A percentile compares a stretch with the other conserved stretches of the same genome.
phyloP scores from a whole-genome alignment of 108 stramenopile species.

The Cyclotella atomus region DNA sequence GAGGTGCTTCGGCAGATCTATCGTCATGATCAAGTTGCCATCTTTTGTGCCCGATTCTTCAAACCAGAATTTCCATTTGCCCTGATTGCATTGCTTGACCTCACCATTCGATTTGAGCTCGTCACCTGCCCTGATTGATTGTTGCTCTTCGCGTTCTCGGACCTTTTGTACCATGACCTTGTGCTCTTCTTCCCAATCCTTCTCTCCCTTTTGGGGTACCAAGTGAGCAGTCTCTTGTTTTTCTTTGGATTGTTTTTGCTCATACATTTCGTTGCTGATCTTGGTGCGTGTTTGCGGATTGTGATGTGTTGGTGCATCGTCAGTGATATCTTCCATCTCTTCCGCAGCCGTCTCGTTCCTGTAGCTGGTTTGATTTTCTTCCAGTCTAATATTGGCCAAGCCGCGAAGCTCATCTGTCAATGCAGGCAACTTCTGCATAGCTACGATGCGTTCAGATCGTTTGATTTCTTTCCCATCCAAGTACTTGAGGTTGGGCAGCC shows the following conservation, averaged over 20 bases:
- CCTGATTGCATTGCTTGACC: conserved; percentile 73
- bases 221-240: conserved; percentile 61
- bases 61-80: conserved; percentile 73
- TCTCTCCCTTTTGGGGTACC: conserved; percentile 45
- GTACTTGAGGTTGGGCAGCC: conserved; percentile 66
- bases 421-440: conserved; percentile 63
- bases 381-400: conserved; percentile 18
- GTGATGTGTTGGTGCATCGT: conserved; percentile 67
- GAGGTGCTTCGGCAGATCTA: conserved; percentile 68
- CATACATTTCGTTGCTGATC: conserved; percentile 83
- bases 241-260: conserved; percentile 84
- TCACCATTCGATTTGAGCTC: conserved; percentile 10
- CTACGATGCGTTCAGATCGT: conserved; percentile 65
- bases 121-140: too few species aligned
- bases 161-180: conserved; percentile 29
- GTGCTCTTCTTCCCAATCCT: conserved; percentile 59
- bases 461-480: conserved; percentile 84
- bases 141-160: conserved; percentile 32
- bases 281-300: conserved; percentile 72
- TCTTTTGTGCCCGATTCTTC: conserved; percentile 56
- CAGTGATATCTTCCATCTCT: conserved; percentile 21
- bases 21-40: conserved; percentile 53
- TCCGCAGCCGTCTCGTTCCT: conserved; percentile 4
- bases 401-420: conserved; percentile 45
- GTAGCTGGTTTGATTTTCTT: conserved; percentile 8